Evolutionary conservation across 164 flowering plant species (phyloP).

Genomic region (Stephania cephalantha): DNA sequence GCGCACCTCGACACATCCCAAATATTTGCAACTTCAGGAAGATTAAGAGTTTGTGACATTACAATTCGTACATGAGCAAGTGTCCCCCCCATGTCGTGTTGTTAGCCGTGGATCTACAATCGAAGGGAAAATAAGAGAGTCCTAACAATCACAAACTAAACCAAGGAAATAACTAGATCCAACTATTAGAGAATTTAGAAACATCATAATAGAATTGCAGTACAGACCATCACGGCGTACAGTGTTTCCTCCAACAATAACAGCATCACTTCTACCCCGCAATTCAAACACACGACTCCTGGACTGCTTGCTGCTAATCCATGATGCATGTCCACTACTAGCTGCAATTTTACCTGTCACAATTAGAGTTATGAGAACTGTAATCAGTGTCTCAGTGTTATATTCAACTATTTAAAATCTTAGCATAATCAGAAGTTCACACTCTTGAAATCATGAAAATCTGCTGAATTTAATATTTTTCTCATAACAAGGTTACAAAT

Average conservation of each 20-base stretch:
- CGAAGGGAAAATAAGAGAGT: constrained; percentile 9
- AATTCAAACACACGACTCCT: constrained; percentile 73
- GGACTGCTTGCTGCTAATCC: constrained; percentile 89
- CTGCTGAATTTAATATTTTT: background rate
- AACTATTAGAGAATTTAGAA: background rate
- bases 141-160: background rate
- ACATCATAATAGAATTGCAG: background rate
- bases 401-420: background rate
- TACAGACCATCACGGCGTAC: constrained; percentile 80
- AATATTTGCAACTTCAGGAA: constrained; percentile 86
- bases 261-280: constrained; percentile 90
- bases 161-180: constrained; percentile 1
- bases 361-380: background rate
- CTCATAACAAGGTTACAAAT: background rate
- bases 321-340: constrained; percentile 89
- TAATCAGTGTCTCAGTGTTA: background rate
- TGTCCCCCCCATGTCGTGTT: constrained; percentile 96
- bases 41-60: constrained; percentile 80
- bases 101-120: constrained; percentile 81
- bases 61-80: constrained; percentile 71
- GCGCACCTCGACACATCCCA: constrained; percentile 79
- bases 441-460: background rate
- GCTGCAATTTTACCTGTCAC: constrained; percentile 86
- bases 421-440: background rate
- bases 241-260: constrained; percentile 96